Evolutionary conservation across 495 filamentous ascomycete genomes (phyloP).

Genomic region (Lophiotrema nucula): DNA sequence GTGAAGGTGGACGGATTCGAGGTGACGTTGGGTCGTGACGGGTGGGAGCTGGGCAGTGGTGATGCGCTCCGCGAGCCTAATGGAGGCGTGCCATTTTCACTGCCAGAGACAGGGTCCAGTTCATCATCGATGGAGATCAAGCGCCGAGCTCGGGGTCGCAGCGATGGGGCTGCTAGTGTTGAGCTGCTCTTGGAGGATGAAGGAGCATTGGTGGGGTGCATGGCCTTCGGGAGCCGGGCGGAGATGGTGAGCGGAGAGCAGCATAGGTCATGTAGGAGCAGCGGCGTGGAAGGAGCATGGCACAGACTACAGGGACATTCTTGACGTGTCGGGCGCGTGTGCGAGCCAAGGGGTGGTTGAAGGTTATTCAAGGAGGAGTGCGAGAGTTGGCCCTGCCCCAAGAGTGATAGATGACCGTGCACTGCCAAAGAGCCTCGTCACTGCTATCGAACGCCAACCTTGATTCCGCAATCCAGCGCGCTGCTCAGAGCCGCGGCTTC

Average conservation of each 20-base stretch:
- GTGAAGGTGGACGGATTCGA: slow-evolving; percentile 18
- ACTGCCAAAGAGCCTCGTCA: slow-evolving; percentile 1
- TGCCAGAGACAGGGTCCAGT: slow-evolving; percentile 20
- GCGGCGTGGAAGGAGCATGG: slow-evolving; percentile 26
- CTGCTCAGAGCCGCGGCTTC: too few species aligned
- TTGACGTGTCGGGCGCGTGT: slow-evolving; percentile 8
- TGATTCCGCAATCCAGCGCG: too few species aligned
- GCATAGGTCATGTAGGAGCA: slow-evolving; percentile 27
- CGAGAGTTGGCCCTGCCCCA: slow-evolving; percentile 6
- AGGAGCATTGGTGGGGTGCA: slow-evolving; percentile 35
- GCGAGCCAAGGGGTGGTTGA: not conserved
- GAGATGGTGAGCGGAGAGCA: slow-evolving; percentile 27
- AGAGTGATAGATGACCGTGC: slow-evolving; percentile 20
- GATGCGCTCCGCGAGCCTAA: slow-evolving; percentile 38
- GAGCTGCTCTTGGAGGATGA: slow-evolving; percentile 33
- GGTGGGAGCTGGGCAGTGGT: slow-evolving; percentile 37
- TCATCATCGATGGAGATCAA: slow-evolving; percentile 44
- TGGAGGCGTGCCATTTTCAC: slow-evolving; percentile 33
- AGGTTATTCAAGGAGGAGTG: slow-evolving; percentile 7
- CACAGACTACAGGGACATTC: slow-evolving; percentile 25
- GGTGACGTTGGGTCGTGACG: slow-evolving; percentile 24
- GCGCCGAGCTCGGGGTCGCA: slow-evolving; percentile 40
- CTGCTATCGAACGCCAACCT: too few species aligned
- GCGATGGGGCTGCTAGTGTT: slow-evolving; percentile 32
- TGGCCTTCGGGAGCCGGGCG: slow-evolving; percentile 30